phyloP scores from a whole-genome alignment of 192 early-diverging fungal genomes.

The Podila verticillata region DNA sequence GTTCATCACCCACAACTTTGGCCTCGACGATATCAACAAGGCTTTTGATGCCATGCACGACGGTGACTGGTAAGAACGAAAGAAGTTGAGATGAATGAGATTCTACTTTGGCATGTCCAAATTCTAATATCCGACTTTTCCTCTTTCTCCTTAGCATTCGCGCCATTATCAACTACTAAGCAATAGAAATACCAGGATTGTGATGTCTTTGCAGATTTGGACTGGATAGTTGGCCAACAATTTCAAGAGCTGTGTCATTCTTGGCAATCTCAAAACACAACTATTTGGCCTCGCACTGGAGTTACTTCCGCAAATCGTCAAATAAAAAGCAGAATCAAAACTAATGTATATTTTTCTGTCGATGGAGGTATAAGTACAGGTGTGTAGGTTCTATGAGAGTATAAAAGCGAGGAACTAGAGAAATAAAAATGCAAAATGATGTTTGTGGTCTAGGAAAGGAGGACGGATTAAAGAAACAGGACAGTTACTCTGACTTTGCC shows the following conservation, averaged over 20 bases:
- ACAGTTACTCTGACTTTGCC: not conserved
- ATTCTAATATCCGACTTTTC: not conserved
- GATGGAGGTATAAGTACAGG: too few relatives aligned
- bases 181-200: not conserved
- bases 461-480: not conserved
- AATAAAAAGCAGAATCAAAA: too few relatives aligned
- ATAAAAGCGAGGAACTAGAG: too few relatives aligned
- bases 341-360: too few relatives aligned
- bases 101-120: not conserved
- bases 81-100: not conserved
- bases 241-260: constrained; percentile 13
- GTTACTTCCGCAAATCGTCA: too few relatives aligned
- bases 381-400: too few relatives aligned
- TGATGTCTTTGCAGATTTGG: not conserved
- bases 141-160: constrained; percentile 30
- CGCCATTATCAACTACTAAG: constrained; percentile 37
- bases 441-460: too few relatives aligned
- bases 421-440: too few relatives aligned
- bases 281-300: too few relatives aligned
- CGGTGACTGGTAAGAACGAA: constrained; percentile 62
- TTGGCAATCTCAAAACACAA: too few relatives aligned
- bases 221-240: not conserved
- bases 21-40: constrained; percentile 89
- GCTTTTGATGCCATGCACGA: constrained; percentile 92
- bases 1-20: constrained; percentile 87